Percentiles rank a stretch among this genome's conserved stretches.
Conservation (phyloP, 2,329 filamentous ascomycete species). For the Plenodomus lindquistii region DNA sequence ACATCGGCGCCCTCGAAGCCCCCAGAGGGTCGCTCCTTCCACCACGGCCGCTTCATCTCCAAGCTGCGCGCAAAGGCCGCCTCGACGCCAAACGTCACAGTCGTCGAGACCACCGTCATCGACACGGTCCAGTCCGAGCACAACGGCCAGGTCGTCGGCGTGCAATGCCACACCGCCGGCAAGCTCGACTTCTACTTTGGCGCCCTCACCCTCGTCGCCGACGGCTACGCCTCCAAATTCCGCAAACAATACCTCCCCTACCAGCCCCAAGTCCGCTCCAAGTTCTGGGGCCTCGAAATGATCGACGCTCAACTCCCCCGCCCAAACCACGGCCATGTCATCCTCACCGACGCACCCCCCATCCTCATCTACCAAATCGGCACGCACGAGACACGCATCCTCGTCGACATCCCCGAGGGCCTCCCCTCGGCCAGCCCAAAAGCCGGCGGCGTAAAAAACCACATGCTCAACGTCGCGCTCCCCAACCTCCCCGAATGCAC, state of each 20-base stretch:
- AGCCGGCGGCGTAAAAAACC: constrained; percentile 80
- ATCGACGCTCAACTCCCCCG: constrained; percentile 81
- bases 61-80: constrained; percentile 76
- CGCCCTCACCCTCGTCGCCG: constrained; percentile 82
- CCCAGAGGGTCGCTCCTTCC: constrained; percentile 80
- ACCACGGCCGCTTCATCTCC: constrained; percentile 91
- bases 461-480: constrained; percentile 78
- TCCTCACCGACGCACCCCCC: constrained; percentile 77
- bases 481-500: constrained; percentile 74
- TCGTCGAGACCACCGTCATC: constrained; percentile 86
- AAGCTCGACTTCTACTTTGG: constrained; percentile 79
- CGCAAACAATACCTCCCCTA: constrained; percentile 74
- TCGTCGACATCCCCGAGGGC: constrained; percentile 84
- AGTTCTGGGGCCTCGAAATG: constrained; percentile 92
- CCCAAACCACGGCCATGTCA: constrained; percentile 80
- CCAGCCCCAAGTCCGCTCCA: constrained; percentile 73
- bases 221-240: constrained; percentile 93
- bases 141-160: constrained; percentile 76
- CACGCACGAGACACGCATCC: constrained; percentile 85
- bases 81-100: constrained; percentile 78
- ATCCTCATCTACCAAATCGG: constrained; percentile 97
- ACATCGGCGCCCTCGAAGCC: constrained; percentile 35
- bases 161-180: constrained; percentile 71
- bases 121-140: constrained; percentile 72
- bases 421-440: constrained; percentile 72